These are phyloP conservation scores for Andrographis paniculata DNA, from an alignment of 305 asterid species.

Conservation along the genomic window DNA sequence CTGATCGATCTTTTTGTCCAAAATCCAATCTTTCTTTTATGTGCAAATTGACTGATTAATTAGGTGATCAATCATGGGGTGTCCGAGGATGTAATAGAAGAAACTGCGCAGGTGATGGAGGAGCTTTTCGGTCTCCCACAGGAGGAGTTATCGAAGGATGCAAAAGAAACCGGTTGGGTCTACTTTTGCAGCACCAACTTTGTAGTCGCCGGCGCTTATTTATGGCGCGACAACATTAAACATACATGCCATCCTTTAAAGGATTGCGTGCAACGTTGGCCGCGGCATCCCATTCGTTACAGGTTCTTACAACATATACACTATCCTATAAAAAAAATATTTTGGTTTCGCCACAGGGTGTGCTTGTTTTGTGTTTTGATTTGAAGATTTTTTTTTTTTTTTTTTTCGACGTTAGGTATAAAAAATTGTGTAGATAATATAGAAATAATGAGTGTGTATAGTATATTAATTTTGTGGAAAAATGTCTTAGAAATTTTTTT, in stretches of 20 bases:
- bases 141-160: constrained; percentile 29
- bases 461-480: no score
- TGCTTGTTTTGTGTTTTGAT: no score
- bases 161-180: constrained; percentile 32
- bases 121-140: constrained; percentile 30
- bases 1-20: no score
- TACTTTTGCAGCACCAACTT: constrained; percentile 28
- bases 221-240: constrained; percentile 56
- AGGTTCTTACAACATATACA: constrained; percentile 21
- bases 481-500: no score
- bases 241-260: constrained; percentile 47
- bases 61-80: constrained; percentile 53
- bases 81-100: constrained; percentile 18
- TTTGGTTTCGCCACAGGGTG: no score
- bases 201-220: constrained; percentile 32
- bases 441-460: no score
- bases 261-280: constrained; percentile 44
- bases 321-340: no score
- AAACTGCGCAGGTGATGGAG: constrained; percentile 21
- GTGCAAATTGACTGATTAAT: no score
- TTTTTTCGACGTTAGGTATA: no score
- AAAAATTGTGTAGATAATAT: no score
- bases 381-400: no score
- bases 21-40: no score
- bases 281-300: constrained; percentile 35